A percentile compares a stretch with the other conserved stretches of the same genome.
Conservation (phyloP, 176 grass and related monocot genomes). For the Canna indica region DNA sequence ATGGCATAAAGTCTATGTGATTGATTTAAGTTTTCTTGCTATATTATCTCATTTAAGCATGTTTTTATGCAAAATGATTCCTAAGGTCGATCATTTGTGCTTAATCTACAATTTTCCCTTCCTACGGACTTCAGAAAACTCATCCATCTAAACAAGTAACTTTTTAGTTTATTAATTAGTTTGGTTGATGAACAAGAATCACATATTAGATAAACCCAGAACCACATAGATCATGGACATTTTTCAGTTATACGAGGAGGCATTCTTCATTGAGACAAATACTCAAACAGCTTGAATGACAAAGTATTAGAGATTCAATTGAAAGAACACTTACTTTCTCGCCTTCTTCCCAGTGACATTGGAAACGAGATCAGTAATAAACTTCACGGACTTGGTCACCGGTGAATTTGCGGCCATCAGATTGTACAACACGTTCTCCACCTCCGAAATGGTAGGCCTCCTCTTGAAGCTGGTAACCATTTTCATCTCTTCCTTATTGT, state of each 20-base stretch:
- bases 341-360: constrained; percentile 50
- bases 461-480: constrained; percentile 56
- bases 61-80: too few species aligned
- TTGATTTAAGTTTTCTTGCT: too few species aligned
- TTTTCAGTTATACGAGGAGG: neutral
- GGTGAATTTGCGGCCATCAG: constrained; percentile 91
- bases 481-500: constrained; percentile 34
- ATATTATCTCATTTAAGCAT: too few species aligned
- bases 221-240: neutral
- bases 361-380: constrained; percentile 54
- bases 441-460: constrained; percentile 74
- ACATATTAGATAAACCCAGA: neutral
- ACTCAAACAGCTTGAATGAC: neutral
- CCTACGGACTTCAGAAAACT: too few species aligned
- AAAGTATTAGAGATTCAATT: too few species aligned
- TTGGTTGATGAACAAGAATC: neutral
- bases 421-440: constrained; percentile 86
- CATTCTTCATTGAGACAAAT: neutral
- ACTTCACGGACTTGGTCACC: constrained; percentile 84
- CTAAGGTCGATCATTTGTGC: too few species aligned
- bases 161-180: too few species aligned
- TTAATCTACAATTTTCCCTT: too few species aligned
- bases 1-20: too few species aligned
- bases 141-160: too few species aligned
- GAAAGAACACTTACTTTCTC: constrained; percentile 11